Evolutionary conservation across 495 filamentous ascomycete genomes (phyloP).

Genomic region (Aspergillus bridgeri): DNA sequence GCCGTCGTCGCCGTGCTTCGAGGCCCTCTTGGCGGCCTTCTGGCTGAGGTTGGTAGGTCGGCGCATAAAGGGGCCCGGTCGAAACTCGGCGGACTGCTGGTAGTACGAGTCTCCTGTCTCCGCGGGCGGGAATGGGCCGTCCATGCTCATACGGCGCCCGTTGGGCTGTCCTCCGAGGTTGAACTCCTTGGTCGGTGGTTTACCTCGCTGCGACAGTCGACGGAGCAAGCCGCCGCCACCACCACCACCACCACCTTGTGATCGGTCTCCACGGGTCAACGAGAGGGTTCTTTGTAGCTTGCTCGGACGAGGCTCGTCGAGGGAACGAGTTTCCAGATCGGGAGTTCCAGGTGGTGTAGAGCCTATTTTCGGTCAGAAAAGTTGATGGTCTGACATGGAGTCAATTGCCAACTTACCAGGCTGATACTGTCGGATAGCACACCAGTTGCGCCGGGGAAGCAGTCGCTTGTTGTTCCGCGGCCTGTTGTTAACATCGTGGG

Average conservation of each 20-base stretch:
- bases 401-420: slow-evolving; percentile 48
- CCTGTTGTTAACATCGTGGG: slow-evolving; percentile 82
- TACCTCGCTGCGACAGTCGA: slow-evolving; percentile 44
- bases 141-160: slow-evolving; percentile 38
- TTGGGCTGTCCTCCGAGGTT: slow-evolving; percentile 20
- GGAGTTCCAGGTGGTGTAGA: slow-evolving; percentile 66
- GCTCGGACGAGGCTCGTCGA: slow-evolving; percentile 45
- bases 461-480: slow-evolving; percentile 85
- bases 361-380: slow-evolving; percentile 24
- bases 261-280: slow-evolving; percentile 54
- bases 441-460: slow-evolving; percentile 92
- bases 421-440: slow-evolving; percentile 77
- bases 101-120: slow-evolving; percentile 42
- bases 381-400: background rate
- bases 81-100: slow-evolving; percentile 25
- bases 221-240: slow-evolving; percentile 50
- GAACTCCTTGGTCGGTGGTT: slow-evolving; percentile 44
- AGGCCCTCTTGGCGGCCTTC: slow-evolving; percentile 50
- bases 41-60: slow-evolving; percentile 65
- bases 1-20: slow-evolving; percentile 40
- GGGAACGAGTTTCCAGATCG: slow-evolving; percentile 26
- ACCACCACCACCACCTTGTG: slow-evolving; percentile 22
- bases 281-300: slow-evolving; percentile 59
- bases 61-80: slow-evolving; percentile 60
- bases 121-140: slow-evolving; percentile 31